Evolutionary conservation across 352 stramenopile species (phyloP), one percentile per base, ranked within the genome.

Genomic region (Phytopythium oedochilum): DNA sequence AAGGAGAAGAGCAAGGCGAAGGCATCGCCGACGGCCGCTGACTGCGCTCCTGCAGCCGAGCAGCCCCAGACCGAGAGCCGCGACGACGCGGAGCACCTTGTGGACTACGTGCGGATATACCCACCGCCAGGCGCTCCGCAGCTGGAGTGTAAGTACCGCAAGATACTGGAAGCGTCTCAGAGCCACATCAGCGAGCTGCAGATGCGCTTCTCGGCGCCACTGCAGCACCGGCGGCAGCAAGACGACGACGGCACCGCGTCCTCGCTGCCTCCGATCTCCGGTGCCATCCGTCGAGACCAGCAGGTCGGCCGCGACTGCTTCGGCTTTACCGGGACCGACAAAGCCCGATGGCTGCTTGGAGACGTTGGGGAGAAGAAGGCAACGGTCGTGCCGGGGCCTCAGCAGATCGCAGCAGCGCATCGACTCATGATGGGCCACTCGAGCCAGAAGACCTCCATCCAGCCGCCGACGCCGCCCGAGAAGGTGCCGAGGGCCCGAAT

Each of bases 401-500:
- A 86, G 57, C 84, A 94, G 53, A 56, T 88, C 12, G 84, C 84
- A n/a, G 77, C 78, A 8, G 84, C 82, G 35, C 79, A 91, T 50
- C 79, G 84, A 18, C 51, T 94, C 39, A 94, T 94, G 84, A 66
- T 94, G 17, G 84, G 84, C 9, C 81, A 94, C 46, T 92, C 84
- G 26, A 94, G 84, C 60, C 82, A 92, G 54, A 90, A 88, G 52
- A 60, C 83, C 17, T 86, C 77, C 23, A 78, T 92, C 53, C 89
- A 88, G 29, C 82, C 78, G 31, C 84, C 84, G 17, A 88, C 79
- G 2, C 83, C 82, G 2, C 78, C 78, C 6, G 79, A 89, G 35
- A 64, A 67, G 18, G 42, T 71, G 52, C 71, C 74, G 25, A 55
- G 57, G 5, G 66, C 58, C 0, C 68, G 81, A 10, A 71, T 71